Conservation (phyloP, 768 basidiomycete species). For the Boletus vinaceobasis region DNA sequence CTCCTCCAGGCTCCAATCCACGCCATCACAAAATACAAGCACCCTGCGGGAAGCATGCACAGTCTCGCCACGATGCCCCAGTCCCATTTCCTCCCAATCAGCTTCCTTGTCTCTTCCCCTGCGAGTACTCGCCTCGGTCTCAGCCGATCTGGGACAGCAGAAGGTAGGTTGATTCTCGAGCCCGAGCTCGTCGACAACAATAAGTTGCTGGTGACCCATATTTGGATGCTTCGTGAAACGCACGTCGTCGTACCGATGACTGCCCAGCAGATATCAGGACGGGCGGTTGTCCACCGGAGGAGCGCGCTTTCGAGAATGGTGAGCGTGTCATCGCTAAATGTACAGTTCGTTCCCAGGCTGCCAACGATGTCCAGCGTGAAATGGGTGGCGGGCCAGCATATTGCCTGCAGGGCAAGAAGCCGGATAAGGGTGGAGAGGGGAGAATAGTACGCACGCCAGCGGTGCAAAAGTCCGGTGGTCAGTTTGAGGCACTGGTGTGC, state of each 20-base stretch:
- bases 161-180: slow-evolving; percentile 3
- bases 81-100: slow-evolving; percentile 68
- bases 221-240: slow-evolving; percentile 76
- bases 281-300: slow-evolving; percentile 45
- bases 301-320: slow-evolving; percentile 25
- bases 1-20: slow-evolving; percentile 52
- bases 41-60: slow-evolving; percentile 70
- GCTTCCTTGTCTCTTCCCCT: slow-evolving; percentile 19
- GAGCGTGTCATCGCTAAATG: slow-evolving; percentile 1
- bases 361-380: slow-evolving; percentile 76
- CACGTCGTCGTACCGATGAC: slow-evolving; percentile 88
- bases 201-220: slow-evolving; percentile 96
- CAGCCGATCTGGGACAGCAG: slow-evolving; percentile 18
- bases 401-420: slow-evolving; percentile 87
- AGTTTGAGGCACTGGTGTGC: slow-evolving; percentile 86
- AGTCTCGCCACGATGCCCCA: slow-evolving; percentile 68
- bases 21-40: slow-evolving; percentile 77
- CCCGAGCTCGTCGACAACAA: slow-evolving; percentile 14
- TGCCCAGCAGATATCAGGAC: slow-evolving; percentile 88
- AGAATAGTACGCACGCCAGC: slow-evolving; percentile 91
- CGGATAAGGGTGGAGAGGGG: slow-evolving; percentile 86
- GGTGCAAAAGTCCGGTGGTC: slow-evolving; percentile 82
- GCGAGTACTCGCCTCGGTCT: slow-evolving; percentile 14
- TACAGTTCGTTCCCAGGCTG: slow-evolving; percentile 20
- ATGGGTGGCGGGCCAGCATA: slow-evolving; percentile 95